Evolutionary conservation across 2,329 filamentous ascomycete genomes (phyloP).

Genomic region (Podosphaera xanthii): DNA sequence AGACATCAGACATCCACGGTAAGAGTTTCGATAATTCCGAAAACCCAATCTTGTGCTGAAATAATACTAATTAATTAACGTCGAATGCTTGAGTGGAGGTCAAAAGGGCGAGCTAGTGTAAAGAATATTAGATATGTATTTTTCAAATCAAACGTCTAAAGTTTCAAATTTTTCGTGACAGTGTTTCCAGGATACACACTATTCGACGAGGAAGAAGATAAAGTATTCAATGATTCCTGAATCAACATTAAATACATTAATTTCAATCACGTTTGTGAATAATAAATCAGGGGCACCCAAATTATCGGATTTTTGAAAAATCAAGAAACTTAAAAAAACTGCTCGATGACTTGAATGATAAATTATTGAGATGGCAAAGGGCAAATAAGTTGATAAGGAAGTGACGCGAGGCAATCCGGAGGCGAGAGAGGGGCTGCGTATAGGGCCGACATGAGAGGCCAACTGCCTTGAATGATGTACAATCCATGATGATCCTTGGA

Average conservation of each 20-base stretch:
- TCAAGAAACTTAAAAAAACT: background rate
- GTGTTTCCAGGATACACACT: background rate
- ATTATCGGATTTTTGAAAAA: background rate
- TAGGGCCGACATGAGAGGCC: background rate
- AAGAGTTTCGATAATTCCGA: slow-evolving; percentile 2
- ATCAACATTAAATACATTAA: background rate
- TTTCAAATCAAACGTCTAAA: background rate
- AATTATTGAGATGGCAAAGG: background rate
- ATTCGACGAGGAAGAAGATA: background rate
- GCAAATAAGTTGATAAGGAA: background rate
- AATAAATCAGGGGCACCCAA: background rate
- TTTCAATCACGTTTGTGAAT: background rate
- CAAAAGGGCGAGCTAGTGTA: background rate
- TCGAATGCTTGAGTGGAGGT: background rate
- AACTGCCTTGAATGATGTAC: background rate
- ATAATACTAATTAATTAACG: background rate
- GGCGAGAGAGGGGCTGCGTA: background rate
- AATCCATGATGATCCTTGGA: background rate
- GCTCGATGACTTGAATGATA: background rate
- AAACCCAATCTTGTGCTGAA: too few relatives aligned
- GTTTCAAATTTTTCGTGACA: background rate
- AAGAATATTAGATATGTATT: background rate
- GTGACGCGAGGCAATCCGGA: background rate
- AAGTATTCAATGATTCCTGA: background rate
- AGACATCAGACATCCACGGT: slow-evolving; percentile 5